phyloP scores from a whole-genome alignment of 306 rosid species.

The Luffa aegyptiaca region DNA sequence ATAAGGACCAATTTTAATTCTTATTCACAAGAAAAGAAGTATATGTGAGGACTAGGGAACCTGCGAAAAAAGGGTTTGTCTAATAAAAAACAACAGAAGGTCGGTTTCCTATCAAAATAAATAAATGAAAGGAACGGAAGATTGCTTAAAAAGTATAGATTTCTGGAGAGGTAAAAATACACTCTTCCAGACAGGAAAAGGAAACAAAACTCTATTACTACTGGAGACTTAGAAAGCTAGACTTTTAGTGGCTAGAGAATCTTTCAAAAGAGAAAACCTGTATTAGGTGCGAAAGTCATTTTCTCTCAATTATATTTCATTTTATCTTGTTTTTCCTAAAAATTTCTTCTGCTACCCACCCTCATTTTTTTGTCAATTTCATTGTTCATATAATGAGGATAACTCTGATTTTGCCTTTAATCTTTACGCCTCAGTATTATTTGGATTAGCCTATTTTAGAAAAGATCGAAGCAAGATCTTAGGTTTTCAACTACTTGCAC shows the following conservation, averaged over 20 bases:
- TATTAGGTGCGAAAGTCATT: not conserved
- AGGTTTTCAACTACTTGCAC: not conserved
- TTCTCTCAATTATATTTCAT: not conserved
- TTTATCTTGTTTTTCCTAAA: not conserved
- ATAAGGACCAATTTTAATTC: not conserved
- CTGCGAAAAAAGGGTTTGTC: not conserved
- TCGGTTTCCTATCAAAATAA: not conserved
- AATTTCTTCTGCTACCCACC: not conserved
- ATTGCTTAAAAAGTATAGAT: not conserved
- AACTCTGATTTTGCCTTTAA: not conserved
- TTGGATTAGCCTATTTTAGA: not conserved
- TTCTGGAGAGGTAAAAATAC: not conserved
- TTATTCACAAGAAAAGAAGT: not conserved
- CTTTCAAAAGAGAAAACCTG: not conserved
- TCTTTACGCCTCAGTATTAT: not conserved
- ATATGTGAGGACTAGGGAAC: not conserved
- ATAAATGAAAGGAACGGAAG: not conserved
- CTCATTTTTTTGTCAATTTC: not conserved
- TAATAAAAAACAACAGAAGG: not conserved
- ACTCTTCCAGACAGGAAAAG: not conserved
- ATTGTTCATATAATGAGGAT: not conserved
- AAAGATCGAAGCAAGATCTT: not conserved
- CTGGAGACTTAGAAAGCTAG: not conserved
- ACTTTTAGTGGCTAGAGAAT: not conserved
- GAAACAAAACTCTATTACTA: not conserved